These are phyloP conservation scores for Lepiota subincarnata DNA, from an alignment of 768 basidiomycete species.

Conservation along the genomic window DNA sequence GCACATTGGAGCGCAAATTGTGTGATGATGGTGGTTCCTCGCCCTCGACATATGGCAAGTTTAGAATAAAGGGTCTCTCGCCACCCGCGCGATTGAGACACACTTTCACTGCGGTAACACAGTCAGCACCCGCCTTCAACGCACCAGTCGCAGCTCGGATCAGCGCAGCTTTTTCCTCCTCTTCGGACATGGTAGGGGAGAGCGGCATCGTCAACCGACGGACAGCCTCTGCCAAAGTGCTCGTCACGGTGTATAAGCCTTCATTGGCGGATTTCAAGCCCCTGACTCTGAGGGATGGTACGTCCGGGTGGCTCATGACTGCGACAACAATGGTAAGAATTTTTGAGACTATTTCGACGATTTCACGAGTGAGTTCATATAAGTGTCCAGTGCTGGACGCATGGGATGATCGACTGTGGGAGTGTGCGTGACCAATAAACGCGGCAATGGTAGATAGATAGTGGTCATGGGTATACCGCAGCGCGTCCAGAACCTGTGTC, in stretches of 20 bases:
- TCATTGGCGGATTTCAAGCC: constrained; percentile 72
- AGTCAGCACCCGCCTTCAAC: constrained; percentile 84
- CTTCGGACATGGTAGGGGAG: constrained; percentile 56
- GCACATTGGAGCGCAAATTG: constrained; percentile 48
- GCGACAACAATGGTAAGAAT: constrained; percentile 89
- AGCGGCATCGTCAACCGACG: constrained; percentile 62
- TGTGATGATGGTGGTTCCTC: constrained; percentile 28
- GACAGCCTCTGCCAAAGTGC: constrained; percentile 83
- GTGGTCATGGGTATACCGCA: constrained; percentile 83
- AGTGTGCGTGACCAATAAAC: constrained; percentile 95
- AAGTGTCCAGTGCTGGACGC: constrained; percentile 91
- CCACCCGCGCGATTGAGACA: constrained; percentile 65
- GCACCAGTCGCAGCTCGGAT: constrained; percentile 86
- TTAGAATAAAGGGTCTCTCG: constrained; percentile 62
- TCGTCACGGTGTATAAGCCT: constrained; percentile 79
- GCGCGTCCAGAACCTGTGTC: constrained; percentile 66
- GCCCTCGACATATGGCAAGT: constrained; percentile 45
- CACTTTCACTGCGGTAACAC: constrained; percentile 79
- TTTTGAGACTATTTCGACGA: constrained; percentile 90
- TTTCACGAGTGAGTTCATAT: constrained; percentile 92
- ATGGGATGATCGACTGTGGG: constrained; percentile 85
- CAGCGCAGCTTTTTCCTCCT: constrained; percentile 74
- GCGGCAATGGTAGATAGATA: constrained; percentile 94
- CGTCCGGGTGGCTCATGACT: constrained; percentile 71
- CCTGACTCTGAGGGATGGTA: constrained; percentile 58